These are phyloP conservation scores for Penicillium cosmopolitanum DNA, from an alignment of 495 filamentous ascomycete species.

Conservation along the genomic window DNA sequence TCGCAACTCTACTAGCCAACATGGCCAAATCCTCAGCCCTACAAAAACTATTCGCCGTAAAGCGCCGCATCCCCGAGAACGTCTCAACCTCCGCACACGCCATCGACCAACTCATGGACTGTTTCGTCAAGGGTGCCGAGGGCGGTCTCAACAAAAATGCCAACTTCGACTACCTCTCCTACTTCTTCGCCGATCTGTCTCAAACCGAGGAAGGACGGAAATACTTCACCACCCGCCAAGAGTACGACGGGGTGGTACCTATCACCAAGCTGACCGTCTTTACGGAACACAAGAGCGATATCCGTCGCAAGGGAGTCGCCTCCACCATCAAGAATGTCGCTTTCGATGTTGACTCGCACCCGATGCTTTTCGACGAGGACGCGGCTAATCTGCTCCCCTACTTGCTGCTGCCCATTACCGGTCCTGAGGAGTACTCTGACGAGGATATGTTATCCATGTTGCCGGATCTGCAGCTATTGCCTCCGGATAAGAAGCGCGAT, in stretches of 20 bases:
- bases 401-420: constrained; percentile 71
- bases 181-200: constrained; percentile 90
- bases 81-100: constrained; percentile 69
- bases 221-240: constrained; percentile 74
- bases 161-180: constrained; percentile 88
- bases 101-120: constrained; percentile 89
- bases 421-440: constrained; percentile 59
- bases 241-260: constrained; percentile 79
- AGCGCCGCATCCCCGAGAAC: constrained; percentile 61
- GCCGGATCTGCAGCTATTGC: constrained; percentile 83
- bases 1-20: constrained; percentile 93
- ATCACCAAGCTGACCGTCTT: constrained; percentile 89
- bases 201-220: constrained; percentile 73
- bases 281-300: constrained; percentile 78
- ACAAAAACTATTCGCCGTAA: constrained; percentile 65
- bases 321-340: constrained; percentile 87
- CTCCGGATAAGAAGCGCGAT: constrained; percentile 85
- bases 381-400: constrained; percentile 86
- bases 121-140: constrained; percentile 89
- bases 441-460: constrained; percentile 79
- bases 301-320: constrained; percentile 88
- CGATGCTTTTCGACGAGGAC: constrained; percentile 69
- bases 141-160: constrained; percentile 82
- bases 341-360: constrained; percentile 71
- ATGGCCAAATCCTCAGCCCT: constrained; percentile 77